phyloP scores from a whole-genome alignment of 2,329 filamentous ascomycete species.

The Cordyceps militaris region DNA sequence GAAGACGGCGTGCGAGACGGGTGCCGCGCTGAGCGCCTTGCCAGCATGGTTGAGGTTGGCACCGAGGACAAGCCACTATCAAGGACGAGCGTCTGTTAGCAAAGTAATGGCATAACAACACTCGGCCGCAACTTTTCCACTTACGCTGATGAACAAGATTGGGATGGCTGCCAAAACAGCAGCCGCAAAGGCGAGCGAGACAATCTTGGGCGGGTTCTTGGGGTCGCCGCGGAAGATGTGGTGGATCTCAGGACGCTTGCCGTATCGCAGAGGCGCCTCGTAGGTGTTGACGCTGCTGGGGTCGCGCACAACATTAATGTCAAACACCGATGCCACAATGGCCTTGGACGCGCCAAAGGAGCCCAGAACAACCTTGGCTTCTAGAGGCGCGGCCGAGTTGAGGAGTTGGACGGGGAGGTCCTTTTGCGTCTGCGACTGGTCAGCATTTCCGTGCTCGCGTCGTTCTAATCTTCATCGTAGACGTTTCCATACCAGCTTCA shows the following conservation, averaged over 20 bases:
- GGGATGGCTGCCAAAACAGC: slow-evolving; percentile 70
- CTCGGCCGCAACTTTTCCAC: slow-evolving; percentile 23
- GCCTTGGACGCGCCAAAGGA: slow-evolving; percentile 73
- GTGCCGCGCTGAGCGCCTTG: slow-evolving; percentile 68
- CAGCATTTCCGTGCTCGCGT: background rate
- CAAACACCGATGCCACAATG: slow-evolving; percentile 64
- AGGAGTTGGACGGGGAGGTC: slow-evolving; percentile 83
- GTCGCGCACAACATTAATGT: slow-evolving; percentile 60
- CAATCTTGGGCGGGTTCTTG: slow-evolving; percentile 69
- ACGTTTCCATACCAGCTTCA: slow-evolving; percentile 64
- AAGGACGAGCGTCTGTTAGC: background rate
- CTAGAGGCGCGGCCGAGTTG: slow-evolving; percentile 56
- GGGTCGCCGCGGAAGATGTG: slow-evolving; percentile 82
- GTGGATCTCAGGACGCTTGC: slow-evolving; percentile 75
- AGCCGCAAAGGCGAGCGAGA: slow-evolving; percentile 70
- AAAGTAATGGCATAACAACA: background rate
- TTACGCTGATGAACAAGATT: slow-evolving; percentile 61
- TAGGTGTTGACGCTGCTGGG: slow-evolving; percentile 51
- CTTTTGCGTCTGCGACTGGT: slow-evolving; percentile 61
- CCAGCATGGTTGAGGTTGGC: slow-evolving; percentile 74
- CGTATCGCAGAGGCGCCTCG: slow-evolving; percentile 71
- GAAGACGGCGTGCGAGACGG: slow-evolving; percentile 76
- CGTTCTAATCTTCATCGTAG: background rate
- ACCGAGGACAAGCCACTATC: slow-evolving; percentile 72
- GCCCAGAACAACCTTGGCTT: slow-evolving; percentile 75